Evolutionary conservation across 2,329 filamentous ascomycete genomes (phyloP).

Genomic region (Thyridium curvatum): DNA sequence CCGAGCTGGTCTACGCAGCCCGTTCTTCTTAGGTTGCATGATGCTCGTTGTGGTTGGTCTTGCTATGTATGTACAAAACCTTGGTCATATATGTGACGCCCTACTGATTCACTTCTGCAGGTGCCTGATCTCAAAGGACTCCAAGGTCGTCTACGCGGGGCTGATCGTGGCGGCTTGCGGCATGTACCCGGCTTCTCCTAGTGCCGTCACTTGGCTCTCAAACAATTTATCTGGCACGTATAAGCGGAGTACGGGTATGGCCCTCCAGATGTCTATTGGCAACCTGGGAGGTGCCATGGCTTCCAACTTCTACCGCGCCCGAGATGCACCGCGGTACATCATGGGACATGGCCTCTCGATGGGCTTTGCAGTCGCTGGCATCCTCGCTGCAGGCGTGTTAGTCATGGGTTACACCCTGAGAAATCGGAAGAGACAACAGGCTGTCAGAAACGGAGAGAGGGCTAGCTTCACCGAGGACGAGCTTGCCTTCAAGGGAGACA

Average conservation of each 20-base stretch:
- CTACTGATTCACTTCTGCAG: slow-evolving; percentile 20
- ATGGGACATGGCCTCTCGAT: slow-evolving; percentile 25
- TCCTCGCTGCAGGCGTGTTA: no score
- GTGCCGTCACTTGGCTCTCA: slow-evolving; percentile 70
- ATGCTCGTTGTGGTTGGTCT: no score
- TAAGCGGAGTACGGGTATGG: slow-evolving; percentile 63
- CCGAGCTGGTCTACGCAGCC: slow-evolving; percentile 42
- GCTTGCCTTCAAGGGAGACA: no score
- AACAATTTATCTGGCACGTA: slow-evolving; percentile 67
- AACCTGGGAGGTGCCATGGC: slow-evolving; percentile 42
- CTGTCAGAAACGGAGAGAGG: no score
- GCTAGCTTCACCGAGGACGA: no score
- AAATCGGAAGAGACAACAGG: no score
- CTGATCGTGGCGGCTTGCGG: slow-evolving; percentile 71
- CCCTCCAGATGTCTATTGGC: slow-evolving; percentile 55
- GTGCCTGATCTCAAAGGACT: slow-evolving; percentile 51
- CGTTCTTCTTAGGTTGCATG: slow-evolving; percentile 50
- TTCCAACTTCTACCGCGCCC: slow-evolving; percentile 24
- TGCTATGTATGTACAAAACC: no score
- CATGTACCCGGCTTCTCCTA: slow-evolving; percentile 74
- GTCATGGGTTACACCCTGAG: no score
- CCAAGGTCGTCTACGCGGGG: slow-evolving; percentile 62
- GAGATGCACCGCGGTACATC: slow-evolving; percentile 24
- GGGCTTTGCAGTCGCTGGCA: neutral
- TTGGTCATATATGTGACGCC: no score